These are phyloP conservation scores for Leccinum uliginosum DNA, from an alignment of 768 basidiomycete species.

Conservation along the genomic window DNA sequence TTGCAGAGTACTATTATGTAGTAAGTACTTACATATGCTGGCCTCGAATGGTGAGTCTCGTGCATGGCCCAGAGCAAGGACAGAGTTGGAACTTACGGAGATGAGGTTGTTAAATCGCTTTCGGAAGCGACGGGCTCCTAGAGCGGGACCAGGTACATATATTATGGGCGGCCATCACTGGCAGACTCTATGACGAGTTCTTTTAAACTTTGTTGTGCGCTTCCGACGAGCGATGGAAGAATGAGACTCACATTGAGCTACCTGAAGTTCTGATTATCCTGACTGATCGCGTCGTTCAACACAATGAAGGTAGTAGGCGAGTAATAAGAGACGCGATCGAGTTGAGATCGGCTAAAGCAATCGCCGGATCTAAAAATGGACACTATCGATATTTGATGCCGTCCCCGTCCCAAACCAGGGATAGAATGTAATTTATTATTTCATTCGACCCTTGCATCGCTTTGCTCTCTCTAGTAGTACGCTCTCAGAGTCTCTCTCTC, in stretches of 20 bases:
- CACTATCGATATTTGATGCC: no score
- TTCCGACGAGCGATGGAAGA: not conserved
- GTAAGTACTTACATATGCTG: no score
- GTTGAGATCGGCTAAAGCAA: no score
- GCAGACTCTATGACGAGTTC: not conserved
- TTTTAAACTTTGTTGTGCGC: not conserved
- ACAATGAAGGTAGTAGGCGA: no score
- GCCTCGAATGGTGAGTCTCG: not conserved
- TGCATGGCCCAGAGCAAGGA: not conserved
- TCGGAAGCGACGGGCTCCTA: not conserved
- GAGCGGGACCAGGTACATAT: not conserved
- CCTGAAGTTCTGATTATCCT: no score
- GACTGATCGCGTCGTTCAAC: no score
- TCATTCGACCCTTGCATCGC: conserved; percentile 18
- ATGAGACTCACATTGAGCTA: no score
- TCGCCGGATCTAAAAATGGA: not conserved
- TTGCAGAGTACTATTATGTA: no score
- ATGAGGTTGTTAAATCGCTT: not conserved
- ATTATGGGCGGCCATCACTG: not conserved
- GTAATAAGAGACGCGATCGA: no score
- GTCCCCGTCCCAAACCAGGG: no score
- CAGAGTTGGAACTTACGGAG: not conserved
- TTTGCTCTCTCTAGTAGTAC: conserved; percentile 1
- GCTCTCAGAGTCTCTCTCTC: not conserved
- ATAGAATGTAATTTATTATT: not conserved